Evolutionary conservation across 345 rosid genomes (phyloP).

Genomic region (Gossypium longicalyx): DNA sequence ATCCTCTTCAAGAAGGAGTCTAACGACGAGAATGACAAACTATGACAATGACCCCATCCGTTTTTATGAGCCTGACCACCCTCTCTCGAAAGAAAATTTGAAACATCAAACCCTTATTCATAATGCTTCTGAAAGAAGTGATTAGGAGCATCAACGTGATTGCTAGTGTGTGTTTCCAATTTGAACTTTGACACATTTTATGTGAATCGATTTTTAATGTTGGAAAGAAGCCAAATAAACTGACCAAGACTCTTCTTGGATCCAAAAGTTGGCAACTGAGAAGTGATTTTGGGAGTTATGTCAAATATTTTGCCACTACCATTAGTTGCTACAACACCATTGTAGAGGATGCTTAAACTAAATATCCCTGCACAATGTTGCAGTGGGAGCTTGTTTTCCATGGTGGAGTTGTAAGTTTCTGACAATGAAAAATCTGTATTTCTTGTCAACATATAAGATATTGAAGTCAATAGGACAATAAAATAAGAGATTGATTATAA

Average conservation of each 20-base stretch:
- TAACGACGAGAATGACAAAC: no score
- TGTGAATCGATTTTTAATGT: slow-evolving; percentile 44
- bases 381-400: background rate
- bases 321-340: background rate
- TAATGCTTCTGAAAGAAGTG: slow-evolving; percentile 39
- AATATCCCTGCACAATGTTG: background rate
- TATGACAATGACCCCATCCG: no score
- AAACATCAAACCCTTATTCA: slow-evolving; percentile 45
- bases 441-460: no score
- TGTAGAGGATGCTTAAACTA: background rate
- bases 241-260: slow-evolving; percentile 36
- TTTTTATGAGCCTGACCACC: no score
- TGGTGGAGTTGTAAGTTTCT: background rate
- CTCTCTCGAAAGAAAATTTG: slow-evolving; percentile 19
- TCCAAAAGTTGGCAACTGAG: slow-evolving; percentile 32
- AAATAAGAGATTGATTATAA: no score
- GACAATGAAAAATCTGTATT: no score
- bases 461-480: no score
- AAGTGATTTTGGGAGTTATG: slow-evolving; percentile 32
- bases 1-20: no score
- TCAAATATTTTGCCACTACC: slow-evolving; percentile 36
- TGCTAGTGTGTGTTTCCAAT: slow-evolving; percentile 42
- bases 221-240: slow-evolving; percentile 30
- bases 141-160: slow-evolving; percentile 52
- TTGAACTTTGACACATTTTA: slow-evolving; percentile 30